A percentile compares a stretch with the other conserved stretches of the same genome.
phyloP scores from a whole-genome alignment of 352 stramenopile species.

The Phytophthora tubulina region DNA sequence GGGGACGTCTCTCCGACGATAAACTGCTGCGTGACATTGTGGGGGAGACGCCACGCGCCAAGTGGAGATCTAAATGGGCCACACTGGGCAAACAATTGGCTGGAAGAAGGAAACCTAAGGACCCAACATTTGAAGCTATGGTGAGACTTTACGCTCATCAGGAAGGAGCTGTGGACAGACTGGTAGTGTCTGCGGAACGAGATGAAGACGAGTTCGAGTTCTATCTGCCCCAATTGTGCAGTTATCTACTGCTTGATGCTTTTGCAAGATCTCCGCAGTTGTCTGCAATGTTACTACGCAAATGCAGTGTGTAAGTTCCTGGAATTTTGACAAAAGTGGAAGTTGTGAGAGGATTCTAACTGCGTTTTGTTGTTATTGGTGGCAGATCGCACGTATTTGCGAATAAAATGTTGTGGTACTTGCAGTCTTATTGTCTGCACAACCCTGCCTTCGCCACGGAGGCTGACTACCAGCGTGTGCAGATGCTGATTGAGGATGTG shows the following conservation, averaged over 20 bases:
- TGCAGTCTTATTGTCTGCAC: conserved; percentile 80
- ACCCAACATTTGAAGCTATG: conserved; percentile 85
- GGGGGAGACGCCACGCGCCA: conserved; percentile 43
- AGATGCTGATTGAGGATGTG: conserved; percentile 87
- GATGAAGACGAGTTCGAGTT: conserved; percentile 83
- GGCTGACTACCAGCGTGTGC: conserved; percentile 64
- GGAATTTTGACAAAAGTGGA: not conserved
- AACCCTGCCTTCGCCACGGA: conserved; percentile 69
- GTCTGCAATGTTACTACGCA: conserved; percentile 73
- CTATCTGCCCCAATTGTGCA: conserved; percentile 87
- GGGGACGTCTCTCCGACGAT: conserved; percentile 67
- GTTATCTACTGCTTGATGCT: conserved; percentile 78
- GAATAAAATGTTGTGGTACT: conserved; percentile 88
- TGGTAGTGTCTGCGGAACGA: conserved; percentile 62
- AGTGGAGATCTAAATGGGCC: conserved; percentile 84
- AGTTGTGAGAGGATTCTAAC: not conserved
- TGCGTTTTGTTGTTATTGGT: not conserved
- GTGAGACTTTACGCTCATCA: conserved; percentile 87
- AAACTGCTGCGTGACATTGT: conserved; percentile 73
- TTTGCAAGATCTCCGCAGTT: conserved; percentile 76
- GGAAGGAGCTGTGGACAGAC: conserved; percentile 65
- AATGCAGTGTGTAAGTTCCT: conserved; percentile 73
- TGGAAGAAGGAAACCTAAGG: conserved; percentile 57
- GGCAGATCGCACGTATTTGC: conserved; percentile 84
- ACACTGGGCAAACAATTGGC: conserved; percentile 74